These are phyloP conservation scores for Tieghemostelium lacteum DNA, from an alignment of 78 protist species.

Conservation along the genomic window DNA sequence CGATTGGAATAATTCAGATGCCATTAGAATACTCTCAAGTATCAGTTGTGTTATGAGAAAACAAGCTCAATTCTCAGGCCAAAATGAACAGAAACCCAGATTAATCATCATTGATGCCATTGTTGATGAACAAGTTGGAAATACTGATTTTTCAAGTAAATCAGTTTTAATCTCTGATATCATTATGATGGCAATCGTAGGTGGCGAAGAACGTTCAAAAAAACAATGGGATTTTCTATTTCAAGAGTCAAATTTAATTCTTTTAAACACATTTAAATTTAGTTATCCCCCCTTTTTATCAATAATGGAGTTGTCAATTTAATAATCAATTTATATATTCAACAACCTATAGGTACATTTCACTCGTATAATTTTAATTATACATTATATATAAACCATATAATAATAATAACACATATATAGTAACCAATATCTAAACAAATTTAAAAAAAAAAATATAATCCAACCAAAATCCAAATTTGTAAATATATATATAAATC, in stretches of 20 bases:
- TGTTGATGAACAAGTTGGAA: neutral
- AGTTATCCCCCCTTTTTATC: constrained; percentile 27
- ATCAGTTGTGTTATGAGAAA: constrained; percentile 11
- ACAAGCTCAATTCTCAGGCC: neutral
- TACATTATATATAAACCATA: neutral
- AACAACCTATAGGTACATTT: no score
- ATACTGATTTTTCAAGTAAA: neutral
- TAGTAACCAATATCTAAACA: no score
- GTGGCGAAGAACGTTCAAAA: constrained; percentile 12
- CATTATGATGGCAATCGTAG: constrained; percentile 46
- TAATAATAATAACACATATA: no score
- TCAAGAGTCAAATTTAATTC: constrained; percentile 13
- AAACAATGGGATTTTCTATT: constrained; percentile 43
- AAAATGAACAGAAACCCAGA: neutral
- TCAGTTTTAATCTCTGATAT: constrained; percentile 7
- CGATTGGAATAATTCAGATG: constrained; percentile 41
- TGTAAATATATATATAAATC: no score
- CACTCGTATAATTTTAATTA: neutral
- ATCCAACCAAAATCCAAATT: no score
- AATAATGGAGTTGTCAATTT: constrained; percentile 29
- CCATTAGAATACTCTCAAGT: constrained; percentile 20
- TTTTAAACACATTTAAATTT: constrained; percentile 2
- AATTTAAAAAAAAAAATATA: no score
- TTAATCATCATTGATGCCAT: constrained; percentile 33
- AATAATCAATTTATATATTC: no score